Percentiles rank a stretch among this genome's conserved stretches.
Evolutionary conservation across 2,329 filamentous ascomycete species (phyloP).

Genomic region (Coniosporium tulheliwenetii): DNA sequence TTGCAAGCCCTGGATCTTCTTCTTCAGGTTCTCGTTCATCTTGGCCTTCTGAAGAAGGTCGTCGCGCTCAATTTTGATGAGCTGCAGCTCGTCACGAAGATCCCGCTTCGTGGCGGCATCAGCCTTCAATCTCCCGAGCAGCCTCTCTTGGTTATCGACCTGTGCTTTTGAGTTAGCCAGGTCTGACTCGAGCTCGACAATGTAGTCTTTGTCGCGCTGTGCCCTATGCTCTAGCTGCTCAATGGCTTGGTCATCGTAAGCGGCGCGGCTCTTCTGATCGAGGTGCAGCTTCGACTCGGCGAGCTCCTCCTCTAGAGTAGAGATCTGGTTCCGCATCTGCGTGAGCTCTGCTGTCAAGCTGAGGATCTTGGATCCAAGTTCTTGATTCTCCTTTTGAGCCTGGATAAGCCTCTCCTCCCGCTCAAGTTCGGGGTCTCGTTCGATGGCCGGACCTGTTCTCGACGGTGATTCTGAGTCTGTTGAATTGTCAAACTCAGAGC

Average conservation of each 20-base stretch:
- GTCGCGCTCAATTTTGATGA: conserved; percentile 31
- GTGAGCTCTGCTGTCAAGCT: conserved; percentile 26
- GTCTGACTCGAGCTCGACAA: conserved; percentile 32
- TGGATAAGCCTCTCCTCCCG: conserved; percentile 33
- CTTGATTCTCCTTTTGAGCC: conserved; percentile 29
- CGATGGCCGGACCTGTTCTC: not conserved
- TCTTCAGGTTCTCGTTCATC: conserved; percentile 36
- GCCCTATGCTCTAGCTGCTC: conserved; percentile 27
- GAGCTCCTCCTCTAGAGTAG: conserved; percentile 30
- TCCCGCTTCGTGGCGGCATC: conserved; percentile 29
- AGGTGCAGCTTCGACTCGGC: conserved; percentile 29
- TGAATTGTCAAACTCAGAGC: conserved; percentile 7
- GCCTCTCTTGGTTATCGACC: conserved; percentile 28
- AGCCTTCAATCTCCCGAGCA: conserved; percentile 25
- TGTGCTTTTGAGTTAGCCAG: conserved; percentile 26
- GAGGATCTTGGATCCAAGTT: conserved; percentile 22
- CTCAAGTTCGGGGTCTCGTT: conserved; percentile 29
- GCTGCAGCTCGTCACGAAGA: conserved; percentile 33
- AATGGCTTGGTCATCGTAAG: conserved; percentile 23
- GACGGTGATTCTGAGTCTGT: conserved; percentile 5
- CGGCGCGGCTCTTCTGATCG: conserved; percentile 21
- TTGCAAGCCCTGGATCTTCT: conserved; percentile 34
- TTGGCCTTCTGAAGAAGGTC: conserved; percentile 32
- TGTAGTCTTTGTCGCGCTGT: conserved; percentile 31
- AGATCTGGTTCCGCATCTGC: conserved; percentile 22